Evolutionary conservation across 371 early-diverging fungal genomes (phyloP).

Genomic region (Actinomucor elegans): DNA sequence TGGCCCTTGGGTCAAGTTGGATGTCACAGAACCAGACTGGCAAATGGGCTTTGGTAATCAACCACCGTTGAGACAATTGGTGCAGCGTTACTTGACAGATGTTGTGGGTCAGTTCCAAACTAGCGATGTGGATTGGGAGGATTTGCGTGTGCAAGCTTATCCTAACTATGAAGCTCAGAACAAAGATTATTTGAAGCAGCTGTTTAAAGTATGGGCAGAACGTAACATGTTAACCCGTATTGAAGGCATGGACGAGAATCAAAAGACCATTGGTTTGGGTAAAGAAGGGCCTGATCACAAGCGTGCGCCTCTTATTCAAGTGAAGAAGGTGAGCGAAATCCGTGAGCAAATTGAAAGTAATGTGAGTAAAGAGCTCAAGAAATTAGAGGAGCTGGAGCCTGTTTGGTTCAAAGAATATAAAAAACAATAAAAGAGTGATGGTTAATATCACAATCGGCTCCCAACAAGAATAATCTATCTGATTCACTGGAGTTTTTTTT

Average conservation of each 20-base stretch:
- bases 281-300: not conserved
- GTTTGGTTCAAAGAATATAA: constrained; percentile 25
- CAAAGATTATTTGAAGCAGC: constrained; percentile 27
- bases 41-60: constrained; percentile 13
- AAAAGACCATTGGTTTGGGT: constrained; percentile 18
- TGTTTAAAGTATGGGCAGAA: constrained; percentile 29
- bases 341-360: constrained; percentile 11
- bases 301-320: constrained; percentile 3
- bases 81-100: constrained; percentile 14
- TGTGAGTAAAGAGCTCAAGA: constrained; percentile 10
- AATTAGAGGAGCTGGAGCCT: constrained; percentile 20
- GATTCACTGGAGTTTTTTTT: no score
- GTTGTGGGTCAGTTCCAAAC: constrained; percentile 15
- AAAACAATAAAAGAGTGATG: constrained; percentile 12
- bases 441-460: no score
- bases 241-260: constrained; percentile 13
- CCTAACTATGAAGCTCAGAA: constrained; percentile 17
- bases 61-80: constrained; percentile 11
- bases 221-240: constrained; percentile 21
- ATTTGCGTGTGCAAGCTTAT: constrained; percentile 28
- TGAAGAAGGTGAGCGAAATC: constrained; percentile 13
- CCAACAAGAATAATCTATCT: no score
- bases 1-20: constrained; percentile 27
- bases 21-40: constrained; percentile 29
- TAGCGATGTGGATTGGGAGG: constrained; percentile 23